Base-by-base conservation (phyloP, 2,329 filamentous ascomycete species). In the Aureobasidium sp. region DNA sequence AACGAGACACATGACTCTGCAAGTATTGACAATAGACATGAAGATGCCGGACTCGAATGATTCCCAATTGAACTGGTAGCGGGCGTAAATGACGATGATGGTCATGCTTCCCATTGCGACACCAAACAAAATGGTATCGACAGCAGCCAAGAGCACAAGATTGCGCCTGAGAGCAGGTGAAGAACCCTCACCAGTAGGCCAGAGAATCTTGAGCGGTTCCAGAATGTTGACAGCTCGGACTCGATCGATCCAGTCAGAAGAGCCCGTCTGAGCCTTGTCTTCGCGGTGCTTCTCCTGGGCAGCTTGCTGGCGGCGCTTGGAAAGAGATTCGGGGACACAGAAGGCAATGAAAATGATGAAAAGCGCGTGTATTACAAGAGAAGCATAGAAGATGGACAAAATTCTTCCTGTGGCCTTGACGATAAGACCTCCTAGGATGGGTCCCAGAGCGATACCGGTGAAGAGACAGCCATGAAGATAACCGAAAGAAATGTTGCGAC, bases 381-480 rank as follows among this genome's bases (percentile, higher is more conserved):
- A 86, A 43, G 92, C 79, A 72, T 95, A 96, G 73, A 99, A 97
- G 51, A 96, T 83, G n/a, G 85, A 83, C 7, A 97, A 73, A 17
- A 95, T 80, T 47, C 84, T 84, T 8, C 89, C 89, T 0, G 89
- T 92, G 73, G 81, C 82, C 69, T 89, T 84, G 69, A 96, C 87
- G 47, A 97, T 79, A 67, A 89, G 87, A 2, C 89, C 92, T 0
- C 92, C 88, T 26, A 96, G 71, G 2, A 95, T 81, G 8, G 94
- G 94, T 0, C 94, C 94, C 36, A 93, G 75, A 0, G 94, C 93
- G 50, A 97, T 84, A n/a, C 94, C 94, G 1, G 84, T 82, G 73
- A 96, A 97, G 9, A 99, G 79, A 67, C 88, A 92, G 12, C 90
- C 92, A 69, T 97, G 90, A 69, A 97, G 87, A 71, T 92, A 93